Base-by-base conservation (phyloP, 2,329 filamentous ascomycete genomes). In the Arthrobotrys musiformis region DNA sequence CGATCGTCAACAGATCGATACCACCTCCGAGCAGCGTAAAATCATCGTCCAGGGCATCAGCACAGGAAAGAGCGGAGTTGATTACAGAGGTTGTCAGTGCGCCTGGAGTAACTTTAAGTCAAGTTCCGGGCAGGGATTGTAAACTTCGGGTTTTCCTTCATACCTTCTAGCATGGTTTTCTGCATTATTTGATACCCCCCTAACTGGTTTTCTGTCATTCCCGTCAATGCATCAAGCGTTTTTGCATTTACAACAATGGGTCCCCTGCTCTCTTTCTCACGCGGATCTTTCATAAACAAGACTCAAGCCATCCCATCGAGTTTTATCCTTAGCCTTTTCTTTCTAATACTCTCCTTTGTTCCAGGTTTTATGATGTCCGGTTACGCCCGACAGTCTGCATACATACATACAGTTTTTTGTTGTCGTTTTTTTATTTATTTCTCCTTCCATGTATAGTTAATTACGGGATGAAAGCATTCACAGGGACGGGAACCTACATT, bases 101-200 rank as follows among this genome's bases (percentile, higher is more conserved):
- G 13, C 73, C 42, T 77, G 73, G 73, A 77, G 66, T 61, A 77
- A 77, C 52, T 77, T 77, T 62, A 70, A 77, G 66, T 54, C 64
- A 37, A 67, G 50, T 37, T 60, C 73, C 9, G 44, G 60, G 35
- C 33, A 22, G n/a, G 58, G 42, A 46, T 30, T 64, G 52, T 61
- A 50, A 73, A 73, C n/a, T 19, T 33, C 50, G 26, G 35, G 42
- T 6, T 54, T 37, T 42, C 58, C 37, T 40, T 70, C 60, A 54
- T 66, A 26, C 44, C 28, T 6, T 8, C 11, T n/a, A 35, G 28
- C 33, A 40, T 33, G 19, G n/a, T n/a, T 35, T 56, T 33, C 30
- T 19, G 44, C 26, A 44, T 48, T 69, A 52, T 70, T 42, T 54
- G 72, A 76, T 76, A 76, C 72, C 72, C 40, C 63, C 54, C 54